These are phyloP conservation scores for Cordyceps tenuipes DNA, from an alignment of 2,329 filamentous ascomycete genomes.

Conservation along the genomic window DNA sequence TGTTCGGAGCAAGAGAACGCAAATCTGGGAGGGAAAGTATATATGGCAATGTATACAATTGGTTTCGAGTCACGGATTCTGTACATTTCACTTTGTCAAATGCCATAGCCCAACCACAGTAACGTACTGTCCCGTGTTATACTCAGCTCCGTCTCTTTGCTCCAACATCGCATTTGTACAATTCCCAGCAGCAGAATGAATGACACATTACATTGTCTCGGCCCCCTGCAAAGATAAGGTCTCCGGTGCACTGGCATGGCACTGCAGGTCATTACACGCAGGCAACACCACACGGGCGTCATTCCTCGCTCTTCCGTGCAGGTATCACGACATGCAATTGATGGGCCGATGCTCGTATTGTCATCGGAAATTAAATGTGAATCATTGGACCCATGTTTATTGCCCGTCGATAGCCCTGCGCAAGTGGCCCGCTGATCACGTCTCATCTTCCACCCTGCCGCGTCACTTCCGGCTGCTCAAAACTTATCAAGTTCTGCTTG, in stretches of 20 bases:
- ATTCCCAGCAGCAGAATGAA: neutral
- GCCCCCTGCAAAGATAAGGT: neutral
- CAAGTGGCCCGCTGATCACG: neutral
- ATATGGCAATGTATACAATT: no score
- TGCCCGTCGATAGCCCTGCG: neutral
- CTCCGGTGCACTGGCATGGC: neutral
- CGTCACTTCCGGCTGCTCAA: neutral
- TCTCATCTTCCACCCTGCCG: neutral
- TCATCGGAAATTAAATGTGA: neutral
- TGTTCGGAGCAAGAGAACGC: no score
- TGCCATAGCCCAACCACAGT: no score
- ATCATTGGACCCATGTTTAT: neutral
- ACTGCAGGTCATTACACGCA: neutral
- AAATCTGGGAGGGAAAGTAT: no score
- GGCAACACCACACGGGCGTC: neutral
- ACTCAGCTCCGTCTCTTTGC: neutral
- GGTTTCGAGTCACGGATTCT: no score
- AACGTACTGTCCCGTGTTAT: no score
- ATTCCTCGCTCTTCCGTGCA: neutral
- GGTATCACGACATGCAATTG: neutral
- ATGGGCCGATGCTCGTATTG: neutral
- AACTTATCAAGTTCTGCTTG: neutral
- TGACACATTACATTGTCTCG: neutral
- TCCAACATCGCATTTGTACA: neutral
- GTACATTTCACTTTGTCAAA: no score